Conservation (phyloP, 2,329 filamentous ascomycete genomes). For the Torrubiellomyces zombiae region DNA sequence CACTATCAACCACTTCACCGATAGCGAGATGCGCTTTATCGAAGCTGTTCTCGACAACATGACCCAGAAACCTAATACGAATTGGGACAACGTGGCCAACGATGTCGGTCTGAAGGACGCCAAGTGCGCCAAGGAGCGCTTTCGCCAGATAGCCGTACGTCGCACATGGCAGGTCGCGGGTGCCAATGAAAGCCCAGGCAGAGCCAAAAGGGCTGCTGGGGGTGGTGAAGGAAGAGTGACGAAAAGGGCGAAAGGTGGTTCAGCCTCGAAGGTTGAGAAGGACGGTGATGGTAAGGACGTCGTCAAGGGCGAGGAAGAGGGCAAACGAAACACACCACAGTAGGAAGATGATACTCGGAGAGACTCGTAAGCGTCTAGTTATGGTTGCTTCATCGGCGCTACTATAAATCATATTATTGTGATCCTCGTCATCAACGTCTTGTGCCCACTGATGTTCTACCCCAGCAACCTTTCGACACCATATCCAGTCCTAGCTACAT, state of each 20-base stretch:
- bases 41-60: slow-evolving; percentile 25
- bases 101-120: slow-evolving; percentile 21
- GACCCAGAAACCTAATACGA: slow-evolving; percentile 20
- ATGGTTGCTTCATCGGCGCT: slow-evolving; percentile 7
- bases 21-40: slow-evolving; percentile 20
- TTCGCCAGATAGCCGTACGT: slow-evolving; percentile 21
- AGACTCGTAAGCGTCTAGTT: slow-evolving; percentile 3
- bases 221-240: slow-evolving; percentile 12
- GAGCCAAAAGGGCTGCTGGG: slow-evolving; percentile 14
- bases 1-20: no score
- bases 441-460: no score
- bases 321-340: slow-evolving; percentile 3
- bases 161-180: slow-evolving; percentile 21
- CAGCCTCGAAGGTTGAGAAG: slow-evolving; percentile 14
- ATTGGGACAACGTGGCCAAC: slow-evolving; percentile 22
- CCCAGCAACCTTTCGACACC: no score
- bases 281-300: slow-evolving; percentile 2
- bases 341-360: slow-evolving; percentile 5
- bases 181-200: slow-evolving; percentile 9
- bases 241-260: no score
- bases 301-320: slow-evolving; percentile 6
- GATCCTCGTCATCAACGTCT: no score
- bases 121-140: slow-evolving; percentile 24
- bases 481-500: no score
- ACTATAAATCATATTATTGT: no score